Percentiles rank a stretch among this genome's conserved stretches.
phyloP scores from a whole-genome alignment of 371 early-diverging fungal genomes.

The Mucor lusitanicus region DNA sequence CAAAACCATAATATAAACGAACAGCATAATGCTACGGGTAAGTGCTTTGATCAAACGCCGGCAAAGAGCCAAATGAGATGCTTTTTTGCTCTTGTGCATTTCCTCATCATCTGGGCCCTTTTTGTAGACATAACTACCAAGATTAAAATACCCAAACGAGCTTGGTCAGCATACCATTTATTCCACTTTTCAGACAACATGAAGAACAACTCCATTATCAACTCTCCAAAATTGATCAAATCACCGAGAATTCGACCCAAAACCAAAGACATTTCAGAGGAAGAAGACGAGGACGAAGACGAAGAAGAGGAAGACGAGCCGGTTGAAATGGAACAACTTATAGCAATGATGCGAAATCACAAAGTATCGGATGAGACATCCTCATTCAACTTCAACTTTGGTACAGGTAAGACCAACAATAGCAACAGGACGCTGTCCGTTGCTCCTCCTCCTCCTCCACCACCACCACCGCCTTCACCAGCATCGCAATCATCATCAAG shows the following conservation, averaged over 20 bases:
- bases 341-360: slow-evolving; percentile 30
- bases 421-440: neutral
- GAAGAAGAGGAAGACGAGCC: neutral
- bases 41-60: neutral
- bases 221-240: slow-evolving; percentile 8
- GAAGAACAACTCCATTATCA: neutral
- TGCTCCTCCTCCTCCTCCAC: neutral
- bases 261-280: neutral
- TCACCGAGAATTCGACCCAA: slow-evolving; percentile 12
- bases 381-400: slow-evolving; percentile 14
- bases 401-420: neutral
- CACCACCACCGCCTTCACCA: neutral
- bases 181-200: slow-evolving; percentile 4
- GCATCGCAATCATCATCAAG: neutral
- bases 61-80: neutral
- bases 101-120: neutral
- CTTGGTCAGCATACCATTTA: slow-evolving; percentile 20
- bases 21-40: slow-evolving; percentile 12
- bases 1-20: neutral
- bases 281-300: slow-evolving; percentile 1
- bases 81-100: neutral
- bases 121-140: slow-evolving; percentile 10
- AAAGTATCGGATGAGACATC: slow-evolving; percentile 22
- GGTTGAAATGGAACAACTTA: slow-evolving; percentile 28
- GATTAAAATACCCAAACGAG: slow-evolving; percentile 20